These are phyloP conservation scores for Suillus sp. DNA, from an alignment of 768 basidiomycete species.

Conservation along the genomic window DNA sequence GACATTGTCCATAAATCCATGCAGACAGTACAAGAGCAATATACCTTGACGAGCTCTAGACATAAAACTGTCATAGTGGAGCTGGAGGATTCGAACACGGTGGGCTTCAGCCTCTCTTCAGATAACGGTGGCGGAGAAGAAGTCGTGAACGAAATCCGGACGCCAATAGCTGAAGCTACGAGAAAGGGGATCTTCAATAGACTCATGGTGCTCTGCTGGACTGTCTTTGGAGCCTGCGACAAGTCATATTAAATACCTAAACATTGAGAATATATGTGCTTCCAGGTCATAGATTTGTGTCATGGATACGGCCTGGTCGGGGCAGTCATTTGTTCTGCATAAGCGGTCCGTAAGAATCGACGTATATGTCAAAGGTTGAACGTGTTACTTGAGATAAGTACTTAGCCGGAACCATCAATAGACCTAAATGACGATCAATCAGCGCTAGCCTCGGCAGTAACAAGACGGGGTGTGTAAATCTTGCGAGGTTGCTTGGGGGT, in stretches of 20 bases:
- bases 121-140: slow-evolving; percentile 23
- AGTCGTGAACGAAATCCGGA: slow-evolving; percentile 29
- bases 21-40: not conserved
- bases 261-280: not conserved
- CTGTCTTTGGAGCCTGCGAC: not conserved
- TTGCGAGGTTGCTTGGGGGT: no score
- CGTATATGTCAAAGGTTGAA: not conserved
- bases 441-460: not conserved
- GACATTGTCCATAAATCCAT: not conserved
- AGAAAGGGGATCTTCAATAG: slow-evolving; percentile 26
- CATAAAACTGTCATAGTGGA: no score
- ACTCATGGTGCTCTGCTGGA: slow-evolving; percentile 12
- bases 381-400: not conserved
- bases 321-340: not conserved
- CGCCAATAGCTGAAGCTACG: slow-evolving; percentile 26
- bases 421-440: not conserved
- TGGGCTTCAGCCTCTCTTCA: slow-evolving; percentile 14
- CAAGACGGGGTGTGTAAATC: no score
- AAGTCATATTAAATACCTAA: not conserved
- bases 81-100: not conserved
- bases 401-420: not conserved
- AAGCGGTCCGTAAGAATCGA: not conserved
- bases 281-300: not conserved
- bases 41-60: not conserved
- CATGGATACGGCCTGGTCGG: not conserved